Percentiles rank a stretch among this genome's conserved stretches.
These are phyloP conservation scores for Zoysia japonica DNA, from an alignment of 176 grass and related monocot species.

Conservation along the genomic window DNA sequence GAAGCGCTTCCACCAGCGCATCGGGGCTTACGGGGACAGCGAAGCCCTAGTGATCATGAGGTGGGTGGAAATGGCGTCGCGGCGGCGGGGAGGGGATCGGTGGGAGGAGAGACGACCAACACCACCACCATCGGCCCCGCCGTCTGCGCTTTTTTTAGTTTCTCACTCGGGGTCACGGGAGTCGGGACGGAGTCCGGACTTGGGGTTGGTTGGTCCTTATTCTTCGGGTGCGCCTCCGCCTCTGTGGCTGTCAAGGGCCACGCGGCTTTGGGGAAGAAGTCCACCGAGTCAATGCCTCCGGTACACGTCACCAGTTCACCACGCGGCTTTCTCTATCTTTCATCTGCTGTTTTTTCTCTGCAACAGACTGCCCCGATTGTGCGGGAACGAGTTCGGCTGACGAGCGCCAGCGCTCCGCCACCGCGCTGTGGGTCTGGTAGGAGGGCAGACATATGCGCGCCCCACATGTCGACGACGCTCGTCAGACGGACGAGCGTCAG, in stretches of 20 bases:
- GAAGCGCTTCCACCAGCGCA: conserved; percentile 60
- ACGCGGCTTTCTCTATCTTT: not conserved
- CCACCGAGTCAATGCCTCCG: conserved; percentile 50
- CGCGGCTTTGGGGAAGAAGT: conserved; percentile 49
- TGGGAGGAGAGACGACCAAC: conserved; percentile 50
- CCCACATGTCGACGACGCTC: too few species aligned
- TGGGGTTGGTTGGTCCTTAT: conserved; percentile 29
- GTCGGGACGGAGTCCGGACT: not conserved
- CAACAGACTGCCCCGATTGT: too few species aligned
- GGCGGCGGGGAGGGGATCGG: conserved; percentile 15
- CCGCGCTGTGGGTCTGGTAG: too few species aligned
- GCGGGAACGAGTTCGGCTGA: too few species aligned
- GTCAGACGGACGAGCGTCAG: too few species aligned
- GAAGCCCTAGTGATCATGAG: conserved; percentile 49
- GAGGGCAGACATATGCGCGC: too few species aligned
- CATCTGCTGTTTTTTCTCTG: not conserved
- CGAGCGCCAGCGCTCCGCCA: too few species aligned
- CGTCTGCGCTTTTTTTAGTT: conserved; percentile 39
- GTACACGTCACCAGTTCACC: conserved; percentile 14
- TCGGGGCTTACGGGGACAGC: conserved; percentile 38
- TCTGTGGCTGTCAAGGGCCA: conserved; percentile 20
- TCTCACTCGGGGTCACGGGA: conserved; percentile 11
- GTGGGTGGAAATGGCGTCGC: conserved; percentile 39
- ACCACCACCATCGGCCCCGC: conserved; percentile 46
- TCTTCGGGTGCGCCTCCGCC: not conserved